phyloP scores from a whole-genome alignment of 345 rosid genomes.

The Aurinia saxatilis region DNA sequence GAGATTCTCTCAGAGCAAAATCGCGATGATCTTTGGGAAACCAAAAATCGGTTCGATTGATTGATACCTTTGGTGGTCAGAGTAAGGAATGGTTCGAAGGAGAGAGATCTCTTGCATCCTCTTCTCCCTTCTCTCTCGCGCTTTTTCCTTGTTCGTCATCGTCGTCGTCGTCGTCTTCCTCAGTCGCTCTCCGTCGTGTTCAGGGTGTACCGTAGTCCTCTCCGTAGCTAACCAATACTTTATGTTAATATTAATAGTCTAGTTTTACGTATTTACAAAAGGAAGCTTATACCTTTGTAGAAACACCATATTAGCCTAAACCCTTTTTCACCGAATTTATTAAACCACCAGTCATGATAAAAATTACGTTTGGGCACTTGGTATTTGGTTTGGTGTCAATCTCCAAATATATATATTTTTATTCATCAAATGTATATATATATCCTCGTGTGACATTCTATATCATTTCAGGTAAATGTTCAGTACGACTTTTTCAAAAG shows the following conservation, averaged over 20 bases:
- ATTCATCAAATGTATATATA: no score
- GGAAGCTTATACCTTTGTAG: not conserved
- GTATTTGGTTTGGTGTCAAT: no score
- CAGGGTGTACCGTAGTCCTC: not conserved
- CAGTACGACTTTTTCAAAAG: no score
- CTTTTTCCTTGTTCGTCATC: conserved; percentile 53
- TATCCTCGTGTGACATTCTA: no score
- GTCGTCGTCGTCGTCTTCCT: conserved; percentile 33
- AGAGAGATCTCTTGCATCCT: conserved; percentile 79
- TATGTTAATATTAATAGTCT: not conserved
- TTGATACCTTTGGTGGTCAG: conserved; percentile 72
- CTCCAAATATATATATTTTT: no score
- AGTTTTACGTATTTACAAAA: not conserved
- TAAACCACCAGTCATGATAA: no score
- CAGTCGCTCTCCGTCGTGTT: conserved; percentile 1
- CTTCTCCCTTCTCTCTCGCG: conserved; percentile 72
- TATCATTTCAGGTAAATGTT: no score
- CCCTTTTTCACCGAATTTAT: no score
- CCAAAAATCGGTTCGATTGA: not conserved
- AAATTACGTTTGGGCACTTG: no score
- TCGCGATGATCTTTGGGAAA: not conserved
- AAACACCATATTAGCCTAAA: not conserved
- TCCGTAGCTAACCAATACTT: not conserved
- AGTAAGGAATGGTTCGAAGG: conserved; percentile 78
- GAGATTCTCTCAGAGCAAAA: not conserved